Percentiles rank a stretch among this genome's conserved stretches.
These are phyloP conservation scores for Diospyros kaki DNA, from an alignment of 148 eudicot species.

Conservation along the genomic window DNA sequence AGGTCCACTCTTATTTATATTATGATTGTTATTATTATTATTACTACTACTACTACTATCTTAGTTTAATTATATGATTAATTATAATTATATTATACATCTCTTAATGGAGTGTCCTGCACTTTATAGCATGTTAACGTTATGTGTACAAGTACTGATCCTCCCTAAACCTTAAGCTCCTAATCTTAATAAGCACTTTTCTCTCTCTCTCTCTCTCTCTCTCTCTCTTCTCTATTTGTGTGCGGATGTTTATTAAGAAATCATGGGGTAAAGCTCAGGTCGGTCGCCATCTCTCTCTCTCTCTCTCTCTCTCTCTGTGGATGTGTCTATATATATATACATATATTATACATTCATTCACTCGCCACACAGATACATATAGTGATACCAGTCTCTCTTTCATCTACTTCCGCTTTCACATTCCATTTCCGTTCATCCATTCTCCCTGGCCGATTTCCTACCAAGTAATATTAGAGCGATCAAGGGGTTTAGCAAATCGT, in stretches of 20 bases:
- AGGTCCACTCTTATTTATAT: too few species aligned
- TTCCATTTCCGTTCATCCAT: not conserved
- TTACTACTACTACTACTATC: too few species aligned
- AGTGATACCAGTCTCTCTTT: not conserved
- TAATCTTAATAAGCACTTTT: not conserved
- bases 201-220: not conserved
- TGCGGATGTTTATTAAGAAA: conserved; percentile 9
- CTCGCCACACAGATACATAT: not conserved
- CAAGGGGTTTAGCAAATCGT: too few species aligned
- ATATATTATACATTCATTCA: not conserved
- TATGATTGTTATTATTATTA: too few species aligned
- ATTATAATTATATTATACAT: too few species aligned
- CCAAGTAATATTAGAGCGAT: not conserved
- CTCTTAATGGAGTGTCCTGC: too few species aligned
- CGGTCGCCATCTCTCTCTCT: conserved; percentile 8
- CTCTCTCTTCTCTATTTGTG: not conserved
- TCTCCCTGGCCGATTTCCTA: not conserved
- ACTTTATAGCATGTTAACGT: too few species aligned
- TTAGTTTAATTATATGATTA: too few species aligned
- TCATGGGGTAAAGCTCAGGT: conserved; percentile 5
- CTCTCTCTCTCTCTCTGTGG: not conserved
- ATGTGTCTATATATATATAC: not conserved
- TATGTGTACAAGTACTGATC: too few species aligned
- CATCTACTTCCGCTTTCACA: not conserved
- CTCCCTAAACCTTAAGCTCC: too few species aligned